Percentiles rank a stretch among this genome's conserved stretches.
These are phyloP conservation scores for Pseudogymnoascus sp. DNA, from an alignment of 2,329 filamentous ascomycete genomes.

Conservation along the genomic window DNA sequence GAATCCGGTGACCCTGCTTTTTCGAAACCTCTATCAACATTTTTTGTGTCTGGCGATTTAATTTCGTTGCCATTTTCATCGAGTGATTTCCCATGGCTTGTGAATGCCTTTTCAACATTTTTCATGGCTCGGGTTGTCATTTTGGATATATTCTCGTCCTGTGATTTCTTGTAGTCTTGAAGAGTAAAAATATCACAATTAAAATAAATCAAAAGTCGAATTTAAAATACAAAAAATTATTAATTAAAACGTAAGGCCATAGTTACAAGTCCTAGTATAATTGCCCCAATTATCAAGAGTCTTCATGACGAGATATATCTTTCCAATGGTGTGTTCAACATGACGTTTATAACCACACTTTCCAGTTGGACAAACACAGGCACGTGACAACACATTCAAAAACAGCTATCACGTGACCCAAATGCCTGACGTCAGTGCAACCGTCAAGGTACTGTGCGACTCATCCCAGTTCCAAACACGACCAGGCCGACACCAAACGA, in stretches of 20 bases:
- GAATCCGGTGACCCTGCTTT: background rate
- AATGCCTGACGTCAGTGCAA: background rate
- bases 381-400: background rate
- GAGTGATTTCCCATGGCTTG: background rate
- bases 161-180: background rate
- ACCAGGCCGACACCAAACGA: background rate
- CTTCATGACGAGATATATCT: background rate
- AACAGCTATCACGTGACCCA: background rate
- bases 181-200: background rate
- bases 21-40: background rate
- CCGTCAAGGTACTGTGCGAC: slow-evolving; percentile 6
- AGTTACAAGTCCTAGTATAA: background rate
- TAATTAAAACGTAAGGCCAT: background rate
- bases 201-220: background rate
- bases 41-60: background rate
- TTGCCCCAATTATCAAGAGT: background rate
- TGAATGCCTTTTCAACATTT: slow-evolving; percentile 3
- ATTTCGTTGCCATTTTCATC: background rate
- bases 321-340: background rate
- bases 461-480: background rate
- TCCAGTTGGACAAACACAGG: background rate
- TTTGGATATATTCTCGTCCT: background rate
- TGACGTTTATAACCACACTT: background rate
- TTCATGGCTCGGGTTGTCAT: background rate
- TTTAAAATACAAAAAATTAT: background rate